These are phyloP conservation scores for Penicillium sumatraense DNA, from an alignment of 2,329 filamentous ascomycete genomes.

Conservation along the genomic window DNA sequence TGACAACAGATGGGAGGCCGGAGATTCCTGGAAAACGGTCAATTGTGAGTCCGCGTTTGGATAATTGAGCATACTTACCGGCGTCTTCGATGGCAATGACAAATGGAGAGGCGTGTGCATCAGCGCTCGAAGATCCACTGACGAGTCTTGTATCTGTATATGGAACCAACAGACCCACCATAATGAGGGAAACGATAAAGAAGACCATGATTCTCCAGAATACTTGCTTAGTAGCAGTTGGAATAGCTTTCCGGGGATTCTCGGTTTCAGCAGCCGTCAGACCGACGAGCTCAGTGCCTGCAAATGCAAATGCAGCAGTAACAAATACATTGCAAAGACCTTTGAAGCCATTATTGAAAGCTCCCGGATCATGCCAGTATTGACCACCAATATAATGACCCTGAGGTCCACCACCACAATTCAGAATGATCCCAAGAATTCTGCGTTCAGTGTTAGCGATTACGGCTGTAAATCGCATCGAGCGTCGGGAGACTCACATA, in stretches of 20 bases:
- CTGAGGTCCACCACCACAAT: conserved; percentile 76
- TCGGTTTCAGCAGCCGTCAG: conserved; percentile 63
- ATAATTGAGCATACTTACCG: conserved; percentile 61
- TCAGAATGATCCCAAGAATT: conserved; percentile 82
- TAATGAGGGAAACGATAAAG: conserved; percentile 79
- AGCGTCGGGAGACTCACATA: conserved; percentile 62
- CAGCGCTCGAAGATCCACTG: conserved; percentile 59
- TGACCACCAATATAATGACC: conserved; percentile 78
- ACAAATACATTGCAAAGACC: conserved; percentile 68
- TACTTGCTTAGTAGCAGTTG: conserved; percentile 87
- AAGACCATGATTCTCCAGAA: conserved; percentile 94
- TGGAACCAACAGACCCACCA: conserved; percentile 82
- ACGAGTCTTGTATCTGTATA: conserved; percentile 70
- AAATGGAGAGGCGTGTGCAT: conserved; percentile 82
- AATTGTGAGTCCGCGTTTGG: not conserved
- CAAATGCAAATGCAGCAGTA: conserved; percentile 66
- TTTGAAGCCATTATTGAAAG: conserved; percentile 69
- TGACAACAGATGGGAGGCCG: conserved; percentile 85
- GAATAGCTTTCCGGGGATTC: conserved; percentile 71
- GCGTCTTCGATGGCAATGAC: conserved; percentile 90
- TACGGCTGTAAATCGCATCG: not conserved
- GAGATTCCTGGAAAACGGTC: not conserved
- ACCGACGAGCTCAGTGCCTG: conserved; percentile 66
- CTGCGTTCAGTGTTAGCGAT: conserved; percentile 45
- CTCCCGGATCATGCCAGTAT: conserved; percentile 80